phyloP scores from a whole-genome alignment of 2,329 filamentous ascomycete species.

The Cryphonectria naterciae region DNA sequence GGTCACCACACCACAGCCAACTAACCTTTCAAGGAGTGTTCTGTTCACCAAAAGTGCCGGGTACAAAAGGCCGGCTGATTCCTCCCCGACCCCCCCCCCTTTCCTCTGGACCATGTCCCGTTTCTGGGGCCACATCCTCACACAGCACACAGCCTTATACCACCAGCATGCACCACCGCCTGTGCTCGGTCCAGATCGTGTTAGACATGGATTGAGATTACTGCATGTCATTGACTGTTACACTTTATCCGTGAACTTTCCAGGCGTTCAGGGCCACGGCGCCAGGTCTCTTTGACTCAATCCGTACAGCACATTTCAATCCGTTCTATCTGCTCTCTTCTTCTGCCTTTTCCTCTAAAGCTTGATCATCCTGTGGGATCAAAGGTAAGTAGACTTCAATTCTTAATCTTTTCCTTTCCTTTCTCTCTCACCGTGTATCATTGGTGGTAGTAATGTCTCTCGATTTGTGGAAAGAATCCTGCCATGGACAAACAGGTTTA shows the following conservation, averaged over 20 bases:
- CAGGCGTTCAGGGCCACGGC: neutral
- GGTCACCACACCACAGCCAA: neutral
- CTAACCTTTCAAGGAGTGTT: neutral
- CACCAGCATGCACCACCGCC: conserved; percentile 3
- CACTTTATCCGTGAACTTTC: neutral
- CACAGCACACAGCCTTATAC: conserved; percentile 6
- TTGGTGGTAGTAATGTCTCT: too few relatives aligned
- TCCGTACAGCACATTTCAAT: neutral
- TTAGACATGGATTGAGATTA: neutral
- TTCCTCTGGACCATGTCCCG: neutral
- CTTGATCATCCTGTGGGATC: neutral
- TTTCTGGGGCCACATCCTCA: neutral
- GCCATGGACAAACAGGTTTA: neutral
- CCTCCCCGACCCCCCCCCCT: conserved; percentile 7
- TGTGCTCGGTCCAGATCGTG: neutral
- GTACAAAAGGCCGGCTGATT: conserved; percentile 13
- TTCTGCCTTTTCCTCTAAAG: too few relatives aligned
- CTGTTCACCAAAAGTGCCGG: neutral
- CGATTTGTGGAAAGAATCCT: neutral
- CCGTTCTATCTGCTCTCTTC: too few relatives aligned
- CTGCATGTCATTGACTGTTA: neutral
- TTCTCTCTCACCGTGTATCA: too few relatives aligned
- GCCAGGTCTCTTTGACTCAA: neutral
- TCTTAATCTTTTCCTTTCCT: neutral
- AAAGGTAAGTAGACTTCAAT: neutral